phyloP scores from a whole-genome alignment of 2,329 filamentous ascomycete species.

The Ophidiomyces ophidiicola region DNA sequence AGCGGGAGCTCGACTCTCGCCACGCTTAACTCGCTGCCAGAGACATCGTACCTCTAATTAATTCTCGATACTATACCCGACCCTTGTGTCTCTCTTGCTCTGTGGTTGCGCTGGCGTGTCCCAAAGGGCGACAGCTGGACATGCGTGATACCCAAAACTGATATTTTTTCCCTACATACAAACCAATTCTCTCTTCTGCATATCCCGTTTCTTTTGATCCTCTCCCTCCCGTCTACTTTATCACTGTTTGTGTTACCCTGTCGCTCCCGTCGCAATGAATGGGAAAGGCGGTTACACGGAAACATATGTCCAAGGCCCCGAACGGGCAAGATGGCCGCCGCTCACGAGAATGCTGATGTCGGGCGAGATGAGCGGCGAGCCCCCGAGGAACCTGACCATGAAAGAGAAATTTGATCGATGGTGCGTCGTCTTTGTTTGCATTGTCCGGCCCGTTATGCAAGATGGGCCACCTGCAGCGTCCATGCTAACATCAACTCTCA shows the following conservation, averaged over 20 bases:
- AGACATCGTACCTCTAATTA: too few species aligned
- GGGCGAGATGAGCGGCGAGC: slow-evolving; percentile 66
- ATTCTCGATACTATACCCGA: neutral
- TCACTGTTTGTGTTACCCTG: neutral
- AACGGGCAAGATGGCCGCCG: slow-evolving; percentile 70
- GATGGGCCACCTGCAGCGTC: too few species aligned
- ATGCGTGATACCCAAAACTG: neutral
- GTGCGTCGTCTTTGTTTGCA: slow-evolving; percentile 19
- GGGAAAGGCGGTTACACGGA: neutral
- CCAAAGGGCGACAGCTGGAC: neutral
- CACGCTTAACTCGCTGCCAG: too few species aligned
- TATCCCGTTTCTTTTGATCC: neutral
- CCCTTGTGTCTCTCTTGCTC: neutral
- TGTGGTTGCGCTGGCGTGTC: neutral
- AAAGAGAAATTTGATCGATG: slow-evolving; percentile 67
- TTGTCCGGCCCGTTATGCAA: too few species aligned
- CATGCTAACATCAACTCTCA: neutral
- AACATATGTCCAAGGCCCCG: slow-evolving; percentile 23
- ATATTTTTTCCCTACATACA: neutral
- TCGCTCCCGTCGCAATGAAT: slow-evolving; percentile 1
- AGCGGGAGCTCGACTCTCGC: too few species aligned
- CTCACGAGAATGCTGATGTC: slow-evolving; percentile 72
- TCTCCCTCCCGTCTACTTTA: neutral
- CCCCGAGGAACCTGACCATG: slow-evolving; percentile 53
- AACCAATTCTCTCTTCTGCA: neutral